Evolutionary conservation across 2,329 filamentous ascomycete species (phyloP).

Genomic region (Aureobasidium lini): DNA sequence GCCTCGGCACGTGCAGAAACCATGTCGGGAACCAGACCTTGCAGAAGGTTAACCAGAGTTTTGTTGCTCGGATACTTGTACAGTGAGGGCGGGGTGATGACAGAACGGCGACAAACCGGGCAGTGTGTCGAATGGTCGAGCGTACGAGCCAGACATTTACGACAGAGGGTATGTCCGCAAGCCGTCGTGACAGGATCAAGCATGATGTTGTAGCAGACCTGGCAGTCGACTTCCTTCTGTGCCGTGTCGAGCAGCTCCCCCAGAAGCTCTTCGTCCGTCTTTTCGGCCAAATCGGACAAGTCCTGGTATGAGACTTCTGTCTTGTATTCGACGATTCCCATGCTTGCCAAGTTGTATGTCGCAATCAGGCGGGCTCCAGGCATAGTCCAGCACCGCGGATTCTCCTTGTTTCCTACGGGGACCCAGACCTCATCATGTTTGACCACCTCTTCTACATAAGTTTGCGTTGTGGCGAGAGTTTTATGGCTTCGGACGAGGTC

Average conservation of each 20-base stretch:
- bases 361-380: conserved; percentile 55
- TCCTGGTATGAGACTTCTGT: conserved; percentile 48
- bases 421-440: conserved; percentile 29
- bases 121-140: conserved; percentile 73
- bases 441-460: conserved; percentile 34
- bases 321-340: conserved; percentile 51
- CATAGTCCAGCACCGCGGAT: conserved; percentile 34
- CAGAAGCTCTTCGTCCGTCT: conserved; percentile 46
- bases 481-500: conserved; percentile 42
- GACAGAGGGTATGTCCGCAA: conserved; percentile 87
- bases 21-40: conserved; percentile 61
- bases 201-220: conserved; percentile 77
- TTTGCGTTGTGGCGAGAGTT: conserved; percentile 16
- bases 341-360: conserved; percentile 58
- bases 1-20: conserved; percentile 52
- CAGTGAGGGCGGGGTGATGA: conserved; percentile 48
- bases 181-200: conserved; percentile 75
- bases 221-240: conserved; percentile 72
- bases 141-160: conserved; percentile 66
- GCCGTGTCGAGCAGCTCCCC: conserved; percentile 53
- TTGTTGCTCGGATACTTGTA: conserved; percentile 52
- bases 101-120: conserved; percentile 65
- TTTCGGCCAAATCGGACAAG: conserved; percentile 22
- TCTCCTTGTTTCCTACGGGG: conserved; percentile 28
- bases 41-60: conserved; percentile 55